These are phyloP conservation scores for Ogataea pilisensis DNA, from an alignment of 805 yeast species.

Conservation along the genomic window DNA sequence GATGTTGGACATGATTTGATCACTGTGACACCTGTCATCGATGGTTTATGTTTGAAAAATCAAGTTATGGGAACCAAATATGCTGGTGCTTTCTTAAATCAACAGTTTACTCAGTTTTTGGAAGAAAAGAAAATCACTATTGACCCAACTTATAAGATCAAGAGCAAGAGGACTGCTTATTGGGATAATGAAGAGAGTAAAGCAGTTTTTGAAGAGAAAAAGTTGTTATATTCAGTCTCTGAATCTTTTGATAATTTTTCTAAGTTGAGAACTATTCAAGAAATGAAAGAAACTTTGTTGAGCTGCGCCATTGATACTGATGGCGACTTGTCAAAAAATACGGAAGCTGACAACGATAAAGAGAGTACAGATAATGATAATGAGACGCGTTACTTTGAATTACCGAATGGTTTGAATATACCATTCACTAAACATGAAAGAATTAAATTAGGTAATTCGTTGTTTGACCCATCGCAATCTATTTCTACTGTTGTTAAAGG, in stretches of 20 bases:
- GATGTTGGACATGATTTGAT: conserved; percentile 79
- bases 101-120: conserved; percentile 45
- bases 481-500: conserved; percentile 29
- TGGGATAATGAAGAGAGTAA: conserved; percentile 25
- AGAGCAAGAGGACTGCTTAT: conserved; percentile 35
- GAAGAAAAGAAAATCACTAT: conserved; percentile 30
- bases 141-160: conserved; percentile 47
- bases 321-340: conserved; percentile 13
- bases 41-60: conserved; percentile 70
- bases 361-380: conserved; percentile 20
- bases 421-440: conserved; percentile 55
- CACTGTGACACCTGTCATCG: conserved; percentile 78
- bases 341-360: conserved; percentile 26
- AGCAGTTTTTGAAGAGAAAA: conserved; percentile 26
- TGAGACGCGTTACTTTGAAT: conserved; percentile 53
- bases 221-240: conserved; percentile 37
- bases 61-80: conserved; percentile 68
- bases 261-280: conserved; percentile 52
- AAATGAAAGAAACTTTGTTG: conserved; percentile 69
- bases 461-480: conserved; percentile 56
- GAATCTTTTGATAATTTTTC: conserved; percentile 54
- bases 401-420: conserved; percentile 70
- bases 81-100: conserved; percentile 65
- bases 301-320: conserved; percentile 38
- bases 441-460: conserved; percentile 61